Evolutionary conservation across 1,284 basidiomycete species (phyloP).

Genomic region (Microstroma glucosiphilum): DNA sequence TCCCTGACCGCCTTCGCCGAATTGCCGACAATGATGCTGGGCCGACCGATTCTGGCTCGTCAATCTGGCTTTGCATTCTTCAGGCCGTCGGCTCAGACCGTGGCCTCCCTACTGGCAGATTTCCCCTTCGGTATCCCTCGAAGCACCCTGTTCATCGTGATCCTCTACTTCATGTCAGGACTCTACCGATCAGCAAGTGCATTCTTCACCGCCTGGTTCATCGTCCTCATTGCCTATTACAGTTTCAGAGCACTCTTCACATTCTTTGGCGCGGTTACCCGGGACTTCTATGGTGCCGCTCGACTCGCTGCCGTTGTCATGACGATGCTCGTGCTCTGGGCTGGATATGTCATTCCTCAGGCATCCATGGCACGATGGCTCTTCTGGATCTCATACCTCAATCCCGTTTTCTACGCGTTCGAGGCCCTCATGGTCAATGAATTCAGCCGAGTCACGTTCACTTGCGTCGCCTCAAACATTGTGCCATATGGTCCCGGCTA

Average conservation of each 20-base stretch:
- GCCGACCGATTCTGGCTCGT: slow-evolving; percentile 31
- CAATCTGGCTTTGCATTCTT: slow-evolving; percentile 44
- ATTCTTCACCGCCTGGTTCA: slow-evolving; percentile 59
- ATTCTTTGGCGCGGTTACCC: slow-evolving; percentile 32
- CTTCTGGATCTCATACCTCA: slow-evolving; percentile 60
- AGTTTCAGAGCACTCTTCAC: slow-evolving; percentile 35
- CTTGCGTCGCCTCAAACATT: slow-evolving; percentile 28
- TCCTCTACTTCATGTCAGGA: slow-evolving; percentile 49
- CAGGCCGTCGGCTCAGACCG: slow-evolving; percentile 37
- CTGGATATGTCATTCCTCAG: slow-evolving; percentile 38
- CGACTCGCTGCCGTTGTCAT: slow-evolving; percentile 39
- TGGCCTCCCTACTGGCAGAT: slow-evolving; percentile 48
- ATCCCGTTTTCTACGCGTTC: slow-evolving; percentile 66
- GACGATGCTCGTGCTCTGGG: slow-evolving; percentile 29
- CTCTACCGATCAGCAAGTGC: slow-evolving; percentile 22
- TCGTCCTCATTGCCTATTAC: slow-evolving; percentile 33
- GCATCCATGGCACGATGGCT: slow-evolving; percentile 75
- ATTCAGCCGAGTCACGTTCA: slow-evolving; percentile 47
- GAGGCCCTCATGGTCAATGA: slow-evolving; percentile 59
- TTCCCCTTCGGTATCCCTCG: slow-evolving; percentile 52
- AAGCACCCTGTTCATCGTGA: slow-evolving; percentile 51
- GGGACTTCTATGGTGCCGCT: slow-evolving; percentile 33
- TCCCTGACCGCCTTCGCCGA: slow-evolving; percentile 52
- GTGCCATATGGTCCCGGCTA: slow-evolving; percentile 24
- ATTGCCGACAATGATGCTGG: slow-evolving; percentile 33